A percentile compares a stretch with the other conserved stretches of the same genome.
Conservation (phyloP, 768 basidiomycete genomes). For the Symmetrospora coprosmae region DNA sequence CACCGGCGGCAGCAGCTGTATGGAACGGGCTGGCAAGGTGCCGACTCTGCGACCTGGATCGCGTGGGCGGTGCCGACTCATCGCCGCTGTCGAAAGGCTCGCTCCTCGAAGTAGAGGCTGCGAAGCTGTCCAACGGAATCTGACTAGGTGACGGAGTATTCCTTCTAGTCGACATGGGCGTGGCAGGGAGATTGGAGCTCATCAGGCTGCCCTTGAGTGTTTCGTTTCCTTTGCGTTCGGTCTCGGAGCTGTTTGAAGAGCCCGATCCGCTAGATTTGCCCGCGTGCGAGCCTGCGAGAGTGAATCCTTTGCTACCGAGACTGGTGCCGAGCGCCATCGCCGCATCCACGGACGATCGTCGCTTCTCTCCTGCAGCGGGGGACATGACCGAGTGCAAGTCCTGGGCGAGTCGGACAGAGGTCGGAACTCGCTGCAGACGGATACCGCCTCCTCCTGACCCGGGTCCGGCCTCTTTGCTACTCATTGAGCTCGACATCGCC, state of each 20-base stretch:
- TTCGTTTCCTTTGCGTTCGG: not conserved
- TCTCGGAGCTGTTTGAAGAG: constrained; percentile 4
- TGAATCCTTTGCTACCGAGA: not conserved
- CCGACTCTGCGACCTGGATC: not conserved
- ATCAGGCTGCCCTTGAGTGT: not conserved
- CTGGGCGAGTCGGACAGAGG: constrained; percentile 39
- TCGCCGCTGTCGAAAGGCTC: too few species aligned
- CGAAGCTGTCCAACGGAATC: too few species aligned
- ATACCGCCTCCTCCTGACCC: constrained; percentile 26
- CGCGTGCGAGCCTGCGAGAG: not conserved
- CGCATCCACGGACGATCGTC: constrained; percentile 1
- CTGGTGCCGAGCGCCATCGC: not conserved
- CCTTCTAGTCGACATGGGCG: constrained; percentile 1
- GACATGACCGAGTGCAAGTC: constrained; percentile 36
- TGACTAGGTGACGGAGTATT: constrained; percentile 11
- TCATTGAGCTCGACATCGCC: too few species aligned
- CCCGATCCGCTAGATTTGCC: not conserved
- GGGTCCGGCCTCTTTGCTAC: not conserved
- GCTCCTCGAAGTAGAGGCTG: too few species aligned
- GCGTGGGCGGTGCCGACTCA: too few species aligned
- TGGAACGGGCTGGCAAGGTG: constrained; percentile 13
- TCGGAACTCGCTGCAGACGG: constrained; percentile 40
- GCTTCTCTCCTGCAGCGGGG: not conserved
- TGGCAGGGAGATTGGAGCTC: not conserved
- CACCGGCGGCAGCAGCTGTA: too few species aligned